phyloP scores from a whole-genome alignment of 495 filamentous ascomycete genomes.

The Talaromyces borbonicus region DNA sequence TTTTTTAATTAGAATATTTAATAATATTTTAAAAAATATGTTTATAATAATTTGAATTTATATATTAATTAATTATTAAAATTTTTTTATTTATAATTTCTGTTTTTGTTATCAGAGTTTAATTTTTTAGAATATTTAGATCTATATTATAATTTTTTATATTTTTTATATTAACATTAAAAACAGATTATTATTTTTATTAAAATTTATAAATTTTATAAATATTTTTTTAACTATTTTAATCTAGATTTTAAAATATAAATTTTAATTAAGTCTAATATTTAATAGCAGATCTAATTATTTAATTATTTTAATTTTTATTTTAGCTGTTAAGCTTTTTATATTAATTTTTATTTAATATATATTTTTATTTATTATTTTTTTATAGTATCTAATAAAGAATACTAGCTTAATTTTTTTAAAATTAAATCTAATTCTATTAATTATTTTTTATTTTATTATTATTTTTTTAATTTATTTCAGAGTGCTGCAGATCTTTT shows the following conservation, averaged over 20 bases:
- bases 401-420: background rate
- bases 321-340: background rate
- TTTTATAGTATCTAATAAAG: background rate
- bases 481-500: background rate
- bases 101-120: background rate
- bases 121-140: background rate
- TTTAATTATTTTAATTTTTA: background rate
- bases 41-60: background rate
- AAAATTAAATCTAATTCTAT: background rate
- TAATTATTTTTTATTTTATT: too few relatives aligned
- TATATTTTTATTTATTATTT: background rate
- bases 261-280: too few relatives aligned
- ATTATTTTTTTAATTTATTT: background rate
- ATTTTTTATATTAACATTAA: background rate
- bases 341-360: slow-evolving; percentile 5
- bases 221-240: background rate
- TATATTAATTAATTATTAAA: background rate
- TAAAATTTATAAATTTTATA: background rate
- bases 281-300: background rate
- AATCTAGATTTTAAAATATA: background rate
- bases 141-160: too few relatives aligned
- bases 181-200: background rate
- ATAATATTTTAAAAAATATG: background rate
- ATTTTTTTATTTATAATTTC: background rate
- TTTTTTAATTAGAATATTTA: background rate